Evolutionary conservation across 73 alveolate species (phyloP), one percentile per base, ranked within the genome.

Genomic region (Paramecium biaurelia): DNA sequence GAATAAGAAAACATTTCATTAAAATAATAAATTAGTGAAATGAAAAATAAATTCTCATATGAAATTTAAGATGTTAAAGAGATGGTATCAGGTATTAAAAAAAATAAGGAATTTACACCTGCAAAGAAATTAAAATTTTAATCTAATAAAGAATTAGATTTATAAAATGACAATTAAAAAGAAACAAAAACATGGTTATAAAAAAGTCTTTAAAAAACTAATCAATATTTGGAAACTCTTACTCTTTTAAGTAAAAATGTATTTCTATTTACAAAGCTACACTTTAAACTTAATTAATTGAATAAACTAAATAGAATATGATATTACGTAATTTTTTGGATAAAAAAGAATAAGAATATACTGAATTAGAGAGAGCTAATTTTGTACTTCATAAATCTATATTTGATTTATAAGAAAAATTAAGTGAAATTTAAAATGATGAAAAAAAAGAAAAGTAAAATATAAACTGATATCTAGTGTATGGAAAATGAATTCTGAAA

Each of bases 271-370:
- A 0, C 0, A n/a, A 12, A 72, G 86, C 86, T 35, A 34, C 56
- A 12, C 26, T 72, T 2, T 35, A 72, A 72, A 37, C 58, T 15
- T 20, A 35, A 38, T 23, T 35, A n/a, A 32, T 72, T 72, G 86
- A 72, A 72, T 72, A 72, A 38, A 72, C 86, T 32, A 72, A 72
- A 72, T 72, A 72, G 45, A 72, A 72, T 34, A 72, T 72, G 86
- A 72, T 72, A 32, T 37, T 72, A 34, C 56, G 86, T 35, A 72
- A 72, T 15, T 23, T 38, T 20, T 38, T 72, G 18, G 86, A 72
- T 72, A 72, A 72, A 35, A 72, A 72, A 37, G 86, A 72, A 35
- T 11, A 38, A 72, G 86, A 72, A 72, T 72, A 72, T n/a, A 35
- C 58, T 34, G 86, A 72, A 72, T 35, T 72, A 11, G 86, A 72